Conservation (phyloP, 192 early-diverging fungal genomes). For the Spizellomyces punctatus region DNA sequence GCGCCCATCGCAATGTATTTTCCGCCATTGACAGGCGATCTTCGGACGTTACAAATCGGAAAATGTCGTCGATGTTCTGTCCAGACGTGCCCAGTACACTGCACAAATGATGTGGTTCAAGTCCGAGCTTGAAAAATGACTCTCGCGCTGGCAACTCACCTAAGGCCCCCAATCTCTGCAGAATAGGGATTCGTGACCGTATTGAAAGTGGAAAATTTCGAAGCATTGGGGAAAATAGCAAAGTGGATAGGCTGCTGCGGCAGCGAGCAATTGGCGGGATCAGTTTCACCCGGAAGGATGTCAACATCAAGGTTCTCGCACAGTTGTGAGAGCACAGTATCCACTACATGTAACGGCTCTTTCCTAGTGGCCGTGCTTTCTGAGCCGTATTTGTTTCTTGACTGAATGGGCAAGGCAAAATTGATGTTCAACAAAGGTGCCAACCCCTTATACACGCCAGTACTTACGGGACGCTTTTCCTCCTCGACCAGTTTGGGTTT, state of each 20-base stretch:
- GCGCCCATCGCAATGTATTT: conserved; percentile 75
- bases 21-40: conserved; percentile 75
- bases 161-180: conserved; percentile 65
- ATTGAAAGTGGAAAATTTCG: conserved; percentile 63
- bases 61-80: conserved; percentile 88
- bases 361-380: conserved; percentile 33
- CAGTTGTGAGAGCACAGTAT: conserved; percentile 68
- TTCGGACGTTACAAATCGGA: conserved; percentile 60
- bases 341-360: conserved; percentile 58
- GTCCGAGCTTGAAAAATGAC: not conserved
- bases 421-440: too few relatives aligned
- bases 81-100: conserved; percentile 81
- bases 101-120: not conserved
- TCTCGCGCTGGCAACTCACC: conserved; percentile 37
- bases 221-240: conserved; percentile 68
- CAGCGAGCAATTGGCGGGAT: conserved; percentile 75
- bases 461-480: conserved; percentile 38
- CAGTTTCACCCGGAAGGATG: conserved; percentile 79
- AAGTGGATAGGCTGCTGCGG: conserved; percentile 87
- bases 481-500: conserved; percentile 39
- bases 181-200: conserved; percentile 82
- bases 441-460: not conserved
- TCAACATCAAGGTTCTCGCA: conserved; percentile 65
- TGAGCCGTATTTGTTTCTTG: not conserved
- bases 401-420: too few relatives aligned